Percentiles rank a stretch among this genome's conserved stretches.
Conservation (phyloP, 805 yeast species). For the Kodamaea kakaduensis region DNA sequence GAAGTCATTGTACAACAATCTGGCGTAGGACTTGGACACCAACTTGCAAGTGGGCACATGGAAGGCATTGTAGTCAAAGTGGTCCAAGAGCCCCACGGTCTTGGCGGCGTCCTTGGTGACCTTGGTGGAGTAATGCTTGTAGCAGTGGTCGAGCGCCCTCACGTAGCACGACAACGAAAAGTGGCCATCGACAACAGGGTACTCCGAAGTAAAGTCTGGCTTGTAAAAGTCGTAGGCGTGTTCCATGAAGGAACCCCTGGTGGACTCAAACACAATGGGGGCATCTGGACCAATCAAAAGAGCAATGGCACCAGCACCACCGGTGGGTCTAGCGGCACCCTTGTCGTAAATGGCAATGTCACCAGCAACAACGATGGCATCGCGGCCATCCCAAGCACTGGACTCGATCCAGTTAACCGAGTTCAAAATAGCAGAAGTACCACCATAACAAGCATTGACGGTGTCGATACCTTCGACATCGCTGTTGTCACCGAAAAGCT, state of each 20-base stretch:
- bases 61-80: conserved; percentile 92
- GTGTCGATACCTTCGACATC: conserved; percentile 97
- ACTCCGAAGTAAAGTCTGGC: conserved; percentile 94
- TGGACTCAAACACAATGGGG: conserved; percentile 85
- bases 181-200: conserved; percentile 97
- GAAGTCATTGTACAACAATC: conserved; percentile 87
- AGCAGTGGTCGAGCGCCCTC: conserved; percentile 85
- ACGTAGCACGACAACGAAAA: conserved; percentile 91
- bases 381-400: conserved; percentile 95
- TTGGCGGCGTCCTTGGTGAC: conserved; percentile 44
- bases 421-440: conserved; percentile 92
- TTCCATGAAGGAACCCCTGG: conserved; percentile 91
- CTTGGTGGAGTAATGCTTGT: conserved; percentile 76
- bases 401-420: conserved; percentile 96
- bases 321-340: conserved; percentile 99
- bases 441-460: conserved; percentile 97
- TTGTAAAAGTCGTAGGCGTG: conserved; percentile 98
- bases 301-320: conserved; percentile 98
- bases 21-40: conserved; percentile 88
- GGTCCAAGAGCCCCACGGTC: conserved; percentile 57
- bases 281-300: conserved; percentile 95
- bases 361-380: conserved; percentile 95
- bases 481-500: conserved; percentile 79
- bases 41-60: conserved; percentile 98
- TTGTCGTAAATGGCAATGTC: conserved; percentile 96